Percentiles rank a stretch among this genome's conserved stretches.
Evolutionary conservation across 2,329 filamentous ascomycete species (phyloP).

Genomic region (Ascomycota sp.): DNA sequence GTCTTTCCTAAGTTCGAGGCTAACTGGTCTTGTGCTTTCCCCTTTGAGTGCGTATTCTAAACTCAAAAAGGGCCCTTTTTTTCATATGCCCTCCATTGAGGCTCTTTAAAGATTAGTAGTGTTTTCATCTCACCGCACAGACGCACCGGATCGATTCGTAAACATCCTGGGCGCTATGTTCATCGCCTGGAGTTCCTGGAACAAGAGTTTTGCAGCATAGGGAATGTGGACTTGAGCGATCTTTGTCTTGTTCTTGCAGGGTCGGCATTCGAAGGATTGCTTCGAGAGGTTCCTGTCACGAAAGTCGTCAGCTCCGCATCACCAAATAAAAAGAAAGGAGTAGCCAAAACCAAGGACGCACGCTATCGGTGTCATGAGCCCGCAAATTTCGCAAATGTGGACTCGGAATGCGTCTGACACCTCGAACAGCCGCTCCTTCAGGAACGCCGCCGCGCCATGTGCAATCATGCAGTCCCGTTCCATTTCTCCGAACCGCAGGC

Average conservation of each 20-base stretch:
- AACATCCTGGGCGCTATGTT: slow-evolving; percentile 98
- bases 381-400: slow-evolving; percentile 96
- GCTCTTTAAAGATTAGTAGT: no score
- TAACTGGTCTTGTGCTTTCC: no score
- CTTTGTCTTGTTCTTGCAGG: slow-evolving; percentile 97
- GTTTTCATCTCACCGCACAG: slow-evolving; percentile 36
- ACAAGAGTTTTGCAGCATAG: slow-evolving; percentile 91
- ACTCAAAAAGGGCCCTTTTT: no score
- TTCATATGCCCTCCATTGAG: no score
- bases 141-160: slow-evolving; percentile 61
- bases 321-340: no score
- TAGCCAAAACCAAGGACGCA: no score
- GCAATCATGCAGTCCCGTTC: slow-evolving; percentile 99
- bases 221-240: slow-evolving; percentile 97
- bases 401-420: slow-evolving; percentile 96
- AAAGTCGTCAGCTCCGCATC: no score
- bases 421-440: slow-evolving; percentile 94
- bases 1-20: no score
- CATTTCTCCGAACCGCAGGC: slow-evolving; percentile 99
- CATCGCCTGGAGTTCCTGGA: slow-evolving; percentile 96
- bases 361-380: slow-evolving; percentile 97
- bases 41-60: no score
- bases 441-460: slow-evolving; percentile 89
- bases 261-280: slow-evolving; percentile 87
- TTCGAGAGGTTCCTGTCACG: slow-evolving; percentile 64